These are phyloP conservation scores for Blepharisma undulans DNA, from an alignment of 169 alveolate genomes.

Conservation along the genomic window DNA sequence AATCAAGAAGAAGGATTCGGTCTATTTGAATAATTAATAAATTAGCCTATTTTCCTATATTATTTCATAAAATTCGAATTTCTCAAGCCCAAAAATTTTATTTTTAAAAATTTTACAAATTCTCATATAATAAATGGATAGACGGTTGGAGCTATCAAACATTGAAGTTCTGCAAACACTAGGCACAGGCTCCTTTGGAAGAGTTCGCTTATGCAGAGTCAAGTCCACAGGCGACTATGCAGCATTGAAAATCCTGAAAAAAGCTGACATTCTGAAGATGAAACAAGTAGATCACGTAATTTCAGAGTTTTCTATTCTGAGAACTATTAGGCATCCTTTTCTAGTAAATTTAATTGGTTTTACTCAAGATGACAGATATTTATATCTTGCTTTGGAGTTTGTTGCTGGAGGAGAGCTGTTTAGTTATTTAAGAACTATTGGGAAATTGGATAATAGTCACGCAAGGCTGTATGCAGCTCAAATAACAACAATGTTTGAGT, in stretches of 20 bases:
- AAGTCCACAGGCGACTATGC: conserved; percentile 64
- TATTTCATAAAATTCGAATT: too few relatives aligned
- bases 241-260: conserved; percentile 85
- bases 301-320: conserved; percentile 81
- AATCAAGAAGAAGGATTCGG: background rate
- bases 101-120: background rate
- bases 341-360: conserved; percentile 70
- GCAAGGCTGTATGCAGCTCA: conserved; percentile 54
- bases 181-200: conserved; percentile 92
- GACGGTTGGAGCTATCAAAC: background rate
- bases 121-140: conserved; percentile 29
- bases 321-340: conserved; percentile 42
- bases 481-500: conserved; percentile 40
- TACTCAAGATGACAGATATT: conserved; percentile 73
- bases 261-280: conserved; percentile 81
- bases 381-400: conserved; percentile 75
- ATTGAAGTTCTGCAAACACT: conserved; percentile 35
- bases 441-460: conserved; percentile 57
- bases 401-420: conserved; percentile 81
- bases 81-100: background rate
- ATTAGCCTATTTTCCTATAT: too few relatives aligned
- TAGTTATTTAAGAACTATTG: conserved; percentile 70
- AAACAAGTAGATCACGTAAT: conserved; percentile 86
- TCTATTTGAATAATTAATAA: background rate
- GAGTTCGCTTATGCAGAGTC: conserved; percentile 90